These are phyloP conservation scores for Hyphopichia homilentoma DNA, from an alignment of 805 yeast species.

Conservation along the genomic window DNA sequence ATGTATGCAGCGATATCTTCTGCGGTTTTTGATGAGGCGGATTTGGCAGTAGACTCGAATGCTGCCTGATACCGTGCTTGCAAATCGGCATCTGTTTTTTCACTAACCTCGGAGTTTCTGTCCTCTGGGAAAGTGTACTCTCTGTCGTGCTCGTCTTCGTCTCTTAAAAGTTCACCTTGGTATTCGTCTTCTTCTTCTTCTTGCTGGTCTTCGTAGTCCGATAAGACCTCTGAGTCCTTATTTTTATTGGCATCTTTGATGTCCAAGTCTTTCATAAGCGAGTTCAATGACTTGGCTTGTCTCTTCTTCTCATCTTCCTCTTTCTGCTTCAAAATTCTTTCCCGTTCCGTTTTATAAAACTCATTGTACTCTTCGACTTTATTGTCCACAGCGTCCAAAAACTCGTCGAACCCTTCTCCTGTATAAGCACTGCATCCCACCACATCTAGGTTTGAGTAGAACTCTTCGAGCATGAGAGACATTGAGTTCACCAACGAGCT, in stretches of 20 bases:
- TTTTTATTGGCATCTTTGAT: slow-evolving; percentile 36
- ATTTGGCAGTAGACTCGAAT: slow-evolving; percentile 57
- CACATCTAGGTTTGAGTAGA: slow-evolving; percentile 87
- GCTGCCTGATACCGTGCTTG: slow-evolving; percentile 74
- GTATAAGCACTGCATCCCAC: slow-evolving; percentile 92
- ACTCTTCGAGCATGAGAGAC: slow-evolving; percentile 95
- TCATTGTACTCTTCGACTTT: slow-evolving; percentile 86
- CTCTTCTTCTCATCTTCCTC: slow-evolving; percentile 69
- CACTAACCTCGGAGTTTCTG: slow-evolving; percentile 56
- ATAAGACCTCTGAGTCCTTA: slow-evolving; percentile 45
- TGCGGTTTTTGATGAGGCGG: slow-evolving; percentile 63
- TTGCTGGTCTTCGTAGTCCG: slow-evolving; percentile 47
- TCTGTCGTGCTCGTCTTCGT: slow-evolving; percentile 46
- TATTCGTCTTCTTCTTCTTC: slow-evolving; percentile 52
- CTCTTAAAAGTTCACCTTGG: slow-evolving; percentile 46
- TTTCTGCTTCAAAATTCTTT: slow-evolving; percentile 69
- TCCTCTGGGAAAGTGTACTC: slow-evolving; percentile 72
- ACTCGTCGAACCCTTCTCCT: slow-evolving; percentile 92
- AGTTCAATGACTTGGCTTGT: slow-evolving; percentile 66
- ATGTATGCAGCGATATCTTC: slow-evolving; percentile 70
- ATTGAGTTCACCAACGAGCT: slow-evolving; percentile 87
- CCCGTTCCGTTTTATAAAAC: slow-evolving; percentile 83
- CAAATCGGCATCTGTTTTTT: slow-evolving; percentile 44
- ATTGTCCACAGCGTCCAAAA: slow-evolving; percentile 74
- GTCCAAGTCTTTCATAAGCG: slow-evolving; percentile 85